phyloP scores from a whole-genome alignment of 1,139 yeast genomes.

The Pichia sp. region DNA sequence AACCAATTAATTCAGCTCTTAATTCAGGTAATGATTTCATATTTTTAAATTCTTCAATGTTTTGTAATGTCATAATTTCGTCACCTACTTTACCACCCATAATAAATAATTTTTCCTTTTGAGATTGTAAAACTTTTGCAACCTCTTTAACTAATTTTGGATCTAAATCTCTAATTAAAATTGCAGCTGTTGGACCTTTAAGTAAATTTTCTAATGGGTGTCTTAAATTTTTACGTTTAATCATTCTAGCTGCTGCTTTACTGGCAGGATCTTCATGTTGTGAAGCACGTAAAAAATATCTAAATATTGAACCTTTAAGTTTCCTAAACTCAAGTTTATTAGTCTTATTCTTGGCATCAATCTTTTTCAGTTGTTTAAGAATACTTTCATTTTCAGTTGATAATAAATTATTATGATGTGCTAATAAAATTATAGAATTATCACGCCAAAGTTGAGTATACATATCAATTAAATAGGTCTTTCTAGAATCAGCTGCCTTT shows the following conservation, averaged over 20 bases:
- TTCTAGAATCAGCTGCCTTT: conserved; percentile 57
- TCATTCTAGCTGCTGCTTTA: conserved; percentile 38
- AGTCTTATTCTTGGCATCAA: conserved; percentile 42
- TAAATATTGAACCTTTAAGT: conserved; percentile 61
- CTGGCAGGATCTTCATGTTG: conserved; percentile 71
- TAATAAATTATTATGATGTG: conserved; percentile 76
- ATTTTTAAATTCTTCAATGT: conserved; percentile 59
- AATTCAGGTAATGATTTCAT: conserved; percentile 67
- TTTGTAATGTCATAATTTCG: conserved; percentile 44
- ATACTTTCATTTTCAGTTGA: conserved; percentile 60
- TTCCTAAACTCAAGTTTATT: conserved; percentile 43
- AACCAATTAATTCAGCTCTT: conserved; percentile 80
- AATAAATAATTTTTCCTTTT: conserved; percentile 68
- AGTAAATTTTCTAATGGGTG: conserved; percentile 71
- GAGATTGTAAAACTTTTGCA: conserved; percentile 51
- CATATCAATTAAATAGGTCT: conserved; percentile 75
- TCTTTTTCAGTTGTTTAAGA: conserved; percentile 53
- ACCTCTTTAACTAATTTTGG: conserved; percentile 63
- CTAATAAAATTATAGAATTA: conserved; percentile 63
- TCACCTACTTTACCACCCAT: conserved; percentile 73
- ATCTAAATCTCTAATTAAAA: conserved; percentile 59
- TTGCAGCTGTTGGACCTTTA: conserved; percentile 82
- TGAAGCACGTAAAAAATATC: conserved; percentile 69
- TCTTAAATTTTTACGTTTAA: conserved; percentile 36
- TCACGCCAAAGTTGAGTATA: conserved; percentile 66